phyloP scores from a whole-genome alignment of 176 grass and related monocot species.

The Triticum dicoccoides region DNA sequence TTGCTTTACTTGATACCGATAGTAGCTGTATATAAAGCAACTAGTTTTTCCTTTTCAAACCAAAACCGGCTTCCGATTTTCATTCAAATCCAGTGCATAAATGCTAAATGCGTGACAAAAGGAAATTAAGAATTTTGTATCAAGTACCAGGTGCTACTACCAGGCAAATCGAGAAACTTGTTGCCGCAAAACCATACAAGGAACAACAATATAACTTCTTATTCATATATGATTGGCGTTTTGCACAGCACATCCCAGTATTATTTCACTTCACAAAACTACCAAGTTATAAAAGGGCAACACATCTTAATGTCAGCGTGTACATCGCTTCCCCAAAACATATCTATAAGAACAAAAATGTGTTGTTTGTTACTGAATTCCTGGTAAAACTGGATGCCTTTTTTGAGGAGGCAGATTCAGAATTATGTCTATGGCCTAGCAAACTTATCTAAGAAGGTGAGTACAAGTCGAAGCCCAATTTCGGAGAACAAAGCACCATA shows the following conservation, averaged over 20 bases:
- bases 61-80: neutral
- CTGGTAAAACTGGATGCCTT: neutral
- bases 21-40: slow-evolving; percentile 21
- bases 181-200: neutral
- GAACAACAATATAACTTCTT: neutral
- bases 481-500: neutral
- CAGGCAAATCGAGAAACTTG: neutral
- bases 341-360: slow-evolving; percentile 4
- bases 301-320: neutral
- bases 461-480: neutral
- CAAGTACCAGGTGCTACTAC: neutral
- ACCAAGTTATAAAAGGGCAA: neutral
- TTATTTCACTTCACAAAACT: neutral
- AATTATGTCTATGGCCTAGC: neutral
- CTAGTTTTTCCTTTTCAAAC: neutral
- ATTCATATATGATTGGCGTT: neutral
- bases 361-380: neutral
- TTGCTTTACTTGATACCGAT: neutral
- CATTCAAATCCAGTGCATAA: neutral
- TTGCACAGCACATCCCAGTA: neutral
- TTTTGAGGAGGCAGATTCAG: neutral
- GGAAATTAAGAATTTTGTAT: neutral
- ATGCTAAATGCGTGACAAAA: neutral
- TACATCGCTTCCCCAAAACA: neutral
- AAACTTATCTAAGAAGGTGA: neutral